Percentiles rank a stretch among this genome's conserved stretches.
Evolutionary conservation across 805 yeast genomes (phyloP).

Genomic region (Wickerhamiella slavikovae): DNA sequence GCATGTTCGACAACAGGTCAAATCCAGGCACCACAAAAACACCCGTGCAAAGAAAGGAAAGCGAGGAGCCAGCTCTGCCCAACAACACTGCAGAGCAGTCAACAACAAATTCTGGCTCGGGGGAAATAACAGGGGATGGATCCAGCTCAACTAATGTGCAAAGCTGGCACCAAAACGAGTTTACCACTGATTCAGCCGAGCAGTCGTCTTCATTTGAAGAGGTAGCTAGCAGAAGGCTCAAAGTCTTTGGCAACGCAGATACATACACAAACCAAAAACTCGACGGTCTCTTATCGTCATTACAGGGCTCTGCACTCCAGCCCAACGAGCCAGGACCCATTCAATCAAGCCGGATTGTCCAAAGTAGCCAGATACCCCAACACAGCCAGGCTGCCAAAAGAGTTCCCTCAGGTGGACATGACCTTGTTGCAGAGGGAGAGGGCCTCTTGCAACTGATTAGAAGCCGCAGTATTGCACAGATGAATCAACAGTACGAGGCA

Average conservation of each 20-base stretch:
- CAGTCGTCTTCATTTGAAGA: background rate
- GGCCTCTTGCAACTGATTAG: conserved; percentile 4
- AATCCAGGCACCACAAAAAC: background rate
- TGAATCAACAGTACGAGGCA: conserved; percentile 1
- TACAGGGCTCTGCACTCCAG: conserved; percentile 4
- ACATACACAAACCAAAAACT: conserved; percentile 12
- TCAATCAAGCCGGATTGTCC: no score
- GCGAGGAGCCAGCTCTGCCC: no score
- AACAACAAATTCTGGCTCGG: no score
- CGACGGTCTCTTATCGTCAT: conserved; percentile 9
- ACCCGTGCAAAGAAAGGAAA: background rate
- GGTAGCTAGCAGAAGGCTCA: conserved; percentile 5
- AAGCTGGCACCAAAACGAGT: background rate
- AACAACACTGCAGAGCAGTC: no score
- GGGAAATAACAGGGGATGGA: no score
- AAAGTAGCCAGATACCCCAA: no score
- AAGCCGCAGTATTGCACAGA: conserved; percentile 3
- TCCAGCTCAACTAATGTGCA: no score
- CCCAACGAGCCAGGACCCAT: no score
- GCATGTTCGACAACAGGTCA: background rate
- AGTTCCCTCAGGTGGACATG: no score
- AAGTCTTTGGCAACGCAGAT: conserved; percentile 11
- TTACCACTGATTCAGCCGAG: background rate
- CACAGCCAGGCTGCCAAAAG: no score
- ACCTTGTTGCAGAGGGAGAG: no score